These are phyloP conservation scores for Solanum corneliomulleri DNA, from an alignment of 257 asterid species.

Conservation along the genomic window DNA sequence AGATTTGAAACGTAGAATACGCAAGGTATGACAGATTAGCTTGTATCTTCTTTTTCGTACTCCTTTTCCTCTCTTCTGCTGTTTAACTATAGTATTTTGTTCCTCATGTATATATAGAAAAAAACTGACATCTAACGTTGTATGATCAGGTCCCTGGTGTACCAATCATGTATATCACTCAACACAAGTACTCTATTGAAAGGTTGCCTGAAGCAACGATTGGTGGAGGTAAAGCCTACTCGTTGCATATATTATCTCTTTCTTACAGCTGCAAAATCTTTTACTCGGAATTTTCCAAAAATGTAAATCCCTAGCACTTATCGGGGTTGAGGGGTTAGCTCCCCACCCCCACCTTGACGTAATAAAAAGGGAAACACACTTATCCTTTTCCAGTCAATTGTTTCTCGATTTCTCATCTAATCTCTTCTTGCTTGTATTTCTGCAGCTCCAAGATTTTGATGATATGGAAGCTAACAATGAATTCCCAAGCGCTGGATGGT, in stretches of 20 bases:
- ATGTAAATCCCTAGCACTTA: neutral
- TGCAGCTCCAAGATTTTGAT: conserved; percentile 76
- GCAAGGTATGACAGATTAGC: conserved; percentile 41
- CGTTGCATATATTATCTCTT: neutral
- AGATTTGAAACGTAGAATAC: conserved; percentile 88
- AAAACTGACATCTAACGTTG: neutral
- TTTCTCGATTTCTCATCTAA: neutral
- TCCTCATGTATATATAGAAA: neutral
- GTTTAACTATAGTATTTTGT: neutral
- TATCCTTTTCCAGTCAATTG: neutral
- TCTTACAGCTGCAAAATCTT: neutral
- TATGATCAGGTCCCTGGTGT: conserved; percentile 77
- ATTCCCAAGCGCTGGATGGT: neutral
- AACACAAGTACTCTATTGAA: conserved; percentile 72
- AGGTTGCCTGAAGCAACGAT: conserved; percentile 92
- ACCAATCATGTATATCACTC: conserved; percentile 87
- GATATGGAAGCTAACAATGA: neutral
- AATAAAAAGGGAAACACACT: neutral
- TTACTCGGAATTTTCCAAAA: neutral
- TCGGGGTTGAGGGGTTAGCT: neutral
- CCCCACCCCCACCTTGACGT: neutral
- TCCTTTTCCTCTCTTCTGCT: neutral
- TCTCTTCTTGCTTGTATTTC: neutral
- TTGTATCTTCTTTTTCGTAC: neutral
- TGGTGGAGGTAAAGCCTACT: conserved; percentile 59